These are phyloP conservation scores for Tilletiopsis washingtonensis DNA, from an alignment of 1,284 basidiomycete species.

Conservation along the genomic window DNA sequence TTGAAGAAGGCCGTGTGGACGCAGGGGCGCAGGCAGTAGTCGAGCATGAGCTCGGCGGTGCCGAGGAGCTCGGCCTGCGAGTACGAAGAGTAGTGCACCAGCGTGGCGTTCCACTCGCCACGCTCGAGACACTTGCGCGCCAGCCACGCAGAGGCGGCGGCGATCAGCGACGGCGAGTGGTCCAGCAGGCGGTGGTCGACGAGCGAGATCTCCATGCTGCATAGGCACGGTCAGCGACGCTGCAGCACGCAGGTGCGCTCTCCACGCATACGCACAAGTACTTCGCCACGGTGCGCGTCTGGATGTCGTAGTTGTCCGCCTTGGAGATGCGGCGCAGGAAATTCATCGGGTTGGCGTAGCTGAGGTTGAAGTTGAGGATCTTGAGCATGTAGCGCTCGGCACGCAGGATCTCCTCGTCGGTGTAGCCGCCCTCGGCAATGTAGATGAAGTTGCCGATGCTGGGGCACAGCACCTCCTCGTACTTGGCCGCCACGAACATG, in stretches of 20 bases:
- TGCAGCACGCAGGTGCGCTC: background rate
- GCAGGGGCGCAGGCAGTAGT: conserved; percentile 55
- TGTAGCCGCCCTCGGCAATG: conserved; percentile 41
- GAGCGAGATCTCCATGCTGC: conserved; percentile 70
- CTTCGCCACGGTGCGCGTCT: conserved; percentile 83
- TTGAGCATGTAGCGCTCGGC: conserved; percentile 90
- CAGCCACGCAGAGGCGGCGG: conserved; percentile 86
- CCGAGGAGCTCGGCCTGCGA: conserved; percentile 73
- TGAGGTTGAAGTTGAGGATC: conserved; percentile 83
- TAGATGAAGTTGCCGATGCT: conserved; percentile 74
- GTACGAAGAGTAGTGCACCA: conserved; percentile 83
- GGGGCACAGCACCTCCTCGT: conserved; percentile 90
- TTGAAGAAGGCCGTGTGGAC: conserved; percentile 41
- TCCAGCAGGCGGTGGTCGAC: conserved; percentile 78
- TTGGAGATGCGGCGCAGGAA: conserved; percentile 64
- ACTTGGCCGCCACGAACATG: conserved; percentile 88
- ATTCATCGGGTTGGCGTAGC: conserved; percentile 87
- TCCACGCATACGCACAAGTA: conserved; percentile 24
- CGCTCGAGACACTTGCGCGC: conserved; percentile 73
- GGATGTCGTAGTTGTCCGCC: conserved; percentile 58
- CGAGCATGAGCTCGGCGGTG: conserved; percentile 84
- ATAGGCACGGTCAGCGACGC: background rate
- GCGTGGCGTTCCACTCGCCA: conserved; percentile 74
- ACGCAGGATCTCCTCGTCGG: conserved; percentile 40
- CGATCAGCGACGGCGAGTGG: conserved; percentile 73